A percentile compares a stretch with the other conserved stretches of the same genome.
These are phyloP conservation scores for Acacia crassicarpa DNA, from an alignment of 306 rosid species.

Conservation along the genomic window DNA sequence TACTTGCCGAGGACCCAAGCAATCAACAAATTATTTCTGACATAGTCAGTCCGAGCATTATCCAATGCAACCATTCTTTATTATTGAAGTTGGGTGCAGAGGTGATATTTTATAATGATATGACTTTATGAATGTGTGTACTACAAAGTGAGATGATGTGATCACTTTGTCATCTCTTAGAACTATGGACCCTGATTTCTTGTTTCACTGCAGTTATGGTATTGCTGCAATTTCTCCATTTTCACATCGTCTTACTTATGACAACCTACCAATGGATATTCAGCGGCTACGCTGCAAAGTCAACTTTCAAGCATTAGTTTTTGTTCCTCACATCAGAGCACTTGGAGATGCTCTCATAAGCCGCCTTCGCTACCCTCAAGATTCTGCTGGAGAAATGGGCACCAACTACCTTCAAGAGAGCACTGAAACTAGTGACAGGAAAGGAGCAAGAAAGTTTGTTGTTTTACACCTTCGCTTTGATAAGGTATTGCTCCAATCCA, in stretches of 20 bases:
- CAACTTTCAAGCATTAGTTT: slow-evolving; percentile 85
- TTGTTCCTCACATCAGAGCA: slow-evolving; percentile 85
- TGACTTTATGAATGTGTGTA: slow-evolving; percentile 1
- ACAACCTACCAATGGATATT: slow-evolving; percentile 87
- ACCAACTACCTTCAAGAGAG: slow-evolving; percentile 54
- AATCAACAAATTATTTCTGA: background rate
- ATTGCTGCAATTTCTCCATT: slow-evolving; percentile 95
- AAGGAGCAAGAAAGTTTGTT: slow-evolving; percentile 66
- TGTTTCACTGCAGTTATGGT: slow-evolving; percentile 61
- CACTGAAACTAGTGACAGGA: slow-evolving; percentile 39
- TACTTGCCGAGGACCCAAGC: background rate
- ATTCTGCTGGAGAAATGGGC: slow-evolving; percentile 35
- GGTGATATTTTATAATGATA: slow-evolving; percentile 8
- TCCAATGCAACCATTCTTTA: slow-evolving; percentile 1
- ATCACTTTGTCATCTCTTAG: background rate
- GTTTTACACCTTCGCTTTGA: slow-evolving; percentile 94
- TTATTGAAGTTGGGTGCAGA: background rate
- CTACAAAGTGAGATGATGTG: slow-evolving; percentile 8
- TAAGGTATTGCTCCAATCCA: slow-evolving; percentile 53
- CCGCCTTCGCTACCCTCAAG: slow-evolving; percentile 71
- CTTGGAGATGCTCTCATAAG: slow-evolving; percentile 85
- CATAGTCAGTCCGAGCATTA: background rate
- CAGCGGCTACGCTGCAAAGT: slow-evolving; percentile 93
- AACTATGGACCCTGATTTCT: slow-evolving; percentile 18
- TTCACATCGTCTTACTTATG: slow-evolving; percentile 91